Evolutionary conservation across 2,329 filamentous ascomycete species (phyloP), one percentile per base, ranked within the genome.

Genomic region (Aspergillus jensenii): DNA sequence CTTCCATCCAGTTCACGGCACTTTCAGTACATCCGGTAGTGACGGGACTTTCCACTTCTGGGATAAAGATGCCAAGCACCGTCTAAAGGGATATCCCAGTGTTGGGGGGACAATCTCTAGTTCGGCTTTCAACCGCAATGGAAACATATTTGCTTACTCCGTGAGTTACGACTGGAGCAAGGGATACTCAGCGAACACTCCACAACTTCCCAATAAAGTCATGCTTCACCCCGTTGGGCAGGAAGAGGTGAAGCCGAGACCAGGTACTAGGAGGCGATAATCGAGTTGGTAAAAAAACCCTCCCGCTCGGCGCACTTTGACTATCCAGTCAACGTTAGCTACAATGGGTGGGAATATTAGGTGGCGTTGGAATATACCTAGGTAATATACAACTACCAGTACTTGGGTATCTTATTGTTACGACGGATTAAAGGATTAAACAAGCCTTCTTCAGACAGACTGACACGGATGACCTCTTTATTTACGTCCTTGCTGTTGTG

Each of bases 111-210:
- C 90, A 68, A 99, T 99, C 78, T 90, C 90, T 7, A 84, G 90
- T 23, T 96, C 93, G 2, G 90, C 87, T n/a, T 99, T 99, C 82
- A 96, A 93, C 79, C 86, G 87, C 67, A 89, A 82, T 58, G 95
- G 95, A 52, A 88, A 77, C 71, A 91, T 93, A 69, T 95, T 95
- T 71, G 90, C 90, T 15, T 95, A 95, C 67, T 91, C 93, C 25
- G 86, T 97, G 48, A 92, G 91, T 73, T 99, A 99, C 75, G 95
- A 99, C 79, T 99, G 95, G 95, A 92, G 90, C 79, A 98, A 99
- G 81, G 95, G 95, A 15, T 97, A 93, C 78, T 86, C 90, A 63
- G 85, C 82, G 65, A 98, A 98, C 77, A 95, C 81, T 25, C 86
- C 87, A 57, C 83, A 83, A 54, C 68, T 69, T 21, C 86, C 90